Evolutionary conservation across 371 early-diverging fungal species (phyloP).

Genomic region (Haplosporangium sp.): DNA sequence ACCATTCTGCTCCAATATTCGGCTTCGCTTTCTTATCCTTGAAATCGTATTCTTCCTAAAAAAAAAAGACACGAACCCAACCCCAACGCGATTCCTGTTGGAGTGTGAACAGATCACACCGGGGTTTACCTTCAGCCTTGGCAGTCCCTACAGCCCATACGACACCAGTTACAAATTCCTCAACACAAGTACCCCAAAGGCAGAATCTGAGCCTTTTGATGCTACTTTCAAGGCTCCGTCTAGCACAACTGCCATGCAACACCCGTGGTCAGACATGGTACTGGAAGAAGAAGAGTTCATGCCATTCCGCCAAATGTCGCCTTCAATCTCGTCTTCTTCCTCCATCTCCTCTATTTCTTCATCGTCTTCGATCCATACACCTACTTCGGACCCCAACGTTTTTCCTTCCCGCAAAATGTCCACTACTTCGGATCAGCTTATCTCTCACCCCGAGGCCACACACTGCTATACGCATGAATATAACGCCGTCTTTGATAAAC

Average conservation of each 20-base stretch:
- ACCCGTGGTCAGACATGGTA: slow-evolving; percentile 41
- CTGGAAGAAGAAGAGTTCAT: slow-evolving; percentile 28
- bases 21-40: background rate
- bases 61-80: slow-evolving; percentile 30
- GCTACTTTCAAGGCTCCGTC: slow-evolving; percentile 11
- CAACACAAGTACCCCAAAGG: slow-evolving; percentile 19
- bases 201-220: slow-evolving; percentile 14
- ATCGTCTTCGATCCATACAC: slow-evolving; percentile 1
- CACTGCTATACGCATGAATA: slow-evolving; percentile 29
- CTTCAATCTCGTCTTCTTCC: slow-evolving; percentile 10
- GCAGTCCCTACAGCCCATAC: slow-evolving; percentile 55
- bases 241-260: slow-evolving; percentile 14
- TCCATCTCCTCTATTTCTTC: slow-evolving; percentile 15
- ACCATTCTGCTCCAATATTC: background rate
- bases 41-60: background rate
- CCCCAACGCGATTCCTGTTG: slow-evolving; percentile 57
- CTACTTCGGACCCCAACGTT: background rate
- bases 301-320: slow-evolving; percentile 22
- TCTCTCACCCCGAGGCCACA: slow-evolving; percentile 3
- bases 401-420: slow-evolving; percentile 26
- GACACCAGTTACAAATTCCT: slow-evolving; percentile 53
- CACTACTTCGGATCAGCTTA: slow-evolving; percentile 13
- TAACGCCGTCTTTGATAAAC: slow-evolving; percentile 12
- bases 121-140: slow-evolving; percentile 42
- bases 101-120: slow-evolving; percentile 56